Percentiles rank a stretch among this genome's conserved stretches.
Evolutionary conservation across 345 rosid genomes (phyloP).

Genomic region (Mercurialis annua): DNA sequence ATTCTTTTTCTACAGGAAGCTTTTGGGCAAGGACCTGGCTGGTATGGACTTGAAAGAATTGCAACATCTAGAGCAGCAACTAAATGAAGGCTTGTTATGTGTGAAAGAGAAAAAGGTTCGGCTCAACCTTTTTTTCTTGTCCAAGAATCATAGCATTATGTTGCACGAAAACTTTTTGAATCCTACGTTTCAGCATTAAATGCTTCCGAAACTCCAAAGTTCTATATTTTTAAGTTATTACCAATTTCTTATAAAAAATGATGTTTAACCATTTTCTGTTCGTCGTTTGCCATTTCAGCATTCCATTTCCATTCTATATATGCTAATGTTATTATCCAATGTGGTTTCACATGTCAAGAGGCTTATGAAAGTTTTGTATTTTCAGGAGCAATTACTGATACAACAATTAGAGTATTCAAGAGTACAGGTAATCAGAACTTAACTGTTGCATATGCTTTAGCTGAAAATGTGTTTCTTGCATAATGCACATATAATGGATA

Average conservation of each 20-base stretch:
- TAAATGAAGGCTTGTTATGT: slow-evolving; percentile 52
- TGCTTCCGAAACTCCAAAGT: too few species aligned
- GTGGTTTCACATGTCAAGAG: neutral
- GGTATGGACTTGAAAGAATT: slow-evolving; percentile 65
- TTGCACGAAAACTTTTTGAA: too few species aligned
- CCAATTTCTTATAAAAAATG: too few species aligned
- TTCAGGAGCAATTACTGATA: slow-evolving; percentile 69
- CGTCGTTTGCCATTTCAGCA: too few species aligned
- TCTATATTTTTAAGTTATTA: too few species aligned
- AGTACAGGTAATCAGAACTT: slow-evolving; percentile 45
- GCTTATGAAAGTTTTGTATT: slow-evolving; percentile 14
- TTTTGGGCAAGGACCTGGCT: slow-evolving; percentile 65
- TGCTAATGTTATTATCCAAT: neutral
- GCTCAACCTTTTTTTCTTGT: slow-evolving; percentile 1
- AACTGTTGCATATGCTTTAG: neutral
- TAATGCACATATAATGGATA: neutral
- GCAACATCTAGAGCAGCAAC: slow-evolving; percentile 67
- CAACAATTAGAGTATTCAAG: slow-evolving; percentile 81
- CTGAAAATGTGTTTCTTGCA: neutral
- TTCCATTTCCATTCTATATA: too few species aligned
- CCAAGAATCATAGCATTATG: neutral
- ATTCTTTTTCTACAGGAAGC: slow-evolving; percentile 40
- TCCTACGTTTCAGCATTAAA: too few species aligned
- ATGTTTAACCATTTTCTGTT: too few species aligned
- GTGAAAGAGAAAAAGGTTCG: slow-evolving; percentile 78